Evolutionary conservation across 2,329 filamentous ascomycete genomes (phyloP).

Genomic region (Neurospora sp.): DNA sequence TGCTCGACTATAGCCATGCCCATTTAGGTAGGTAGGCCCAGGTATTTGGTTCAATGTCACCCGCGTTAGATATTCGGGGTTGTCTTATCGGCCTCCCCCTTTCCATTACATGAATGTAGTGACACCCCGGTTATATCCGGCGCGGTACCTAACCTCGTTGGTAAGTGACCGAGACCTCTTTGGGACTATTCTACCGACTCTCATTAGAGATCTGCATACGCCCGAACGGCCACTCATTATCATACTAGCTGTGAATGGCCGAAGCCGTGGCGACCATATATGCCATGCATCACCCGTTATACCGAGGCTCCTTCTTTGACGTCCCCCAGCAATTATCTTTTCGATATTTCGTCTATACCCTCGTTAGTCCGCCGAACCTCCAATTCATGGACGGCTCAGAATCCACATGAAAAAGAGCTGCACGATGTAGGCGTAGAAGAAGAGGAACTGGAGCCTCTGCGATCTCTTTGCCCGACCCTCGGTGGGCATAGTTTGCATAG

Average conservation of each 20-base stretch:
- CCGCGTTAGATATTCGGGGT: neutral
- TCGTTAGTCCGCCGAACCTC: neutral
- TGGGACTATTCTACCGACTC: neutral
- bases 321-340: neutral
- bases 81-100: neutral
- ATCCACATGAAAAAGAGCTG: constrained; percentile 94
- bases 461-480: constrained; percentile 79
- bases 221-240: neutral
- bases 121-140: neutral
- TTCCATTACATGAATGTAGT: neutral
- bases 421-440: constrained; percentile 87
- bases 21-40: neutral
- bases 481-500: constrained; percentile 42
- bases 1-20: neutral
- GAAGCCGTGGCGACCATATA: neutral
- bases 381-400: constrained; percentile 36
- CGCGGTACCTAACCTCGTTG: neutral
- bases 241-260: neutral
- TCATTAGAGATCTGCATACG: neutral
- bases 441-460: constrained; percentile 82
- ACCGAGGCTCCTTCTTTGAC: neutral
- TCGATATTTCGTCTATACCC: neutral
- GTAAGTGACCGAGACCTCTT: neutral
- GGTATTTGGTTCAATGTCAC: neutral
- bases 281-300: neutral